A percentile compares a stretch with the other conserved stretches of the same genome.
Conservation (phyloP, 352 stramenopile genomes). For the Lagenidium giganteum region DNA sequence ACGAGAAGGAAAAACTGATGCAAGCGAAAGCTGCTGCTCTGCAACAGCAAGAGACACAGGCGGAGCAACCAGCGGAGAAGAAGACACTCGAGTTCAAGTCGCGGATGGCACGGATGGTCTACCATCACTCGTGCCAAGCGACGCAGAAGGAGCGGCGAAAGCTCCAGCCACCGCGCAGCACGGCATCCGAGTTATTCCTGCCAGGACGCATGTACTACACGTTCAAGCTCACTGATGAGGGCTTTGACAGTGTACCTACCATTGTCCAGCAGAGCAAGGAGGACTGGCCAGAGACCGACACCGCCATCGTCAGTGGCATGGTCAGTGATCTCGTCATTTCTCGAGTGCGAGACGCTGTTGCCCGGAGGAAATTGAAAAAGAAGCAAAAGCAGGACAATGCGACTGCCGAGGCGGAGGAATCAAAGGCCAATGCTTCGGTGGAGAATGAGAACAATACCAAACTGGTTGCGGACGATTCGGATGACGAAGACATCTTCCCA, state of each 20-base stretch:
- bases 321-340: slow-evolving; percentile 44
- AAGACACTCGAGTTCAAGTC: slow-evolving; percentile 50
- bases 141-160: slow-evolving; percentile 3
- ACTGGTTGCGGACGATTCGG: slow-evolving; percentile 19
- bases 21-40: slow-evolving; percentile 17
- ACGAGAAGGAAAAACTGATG: slow-evolving; percentile 61
- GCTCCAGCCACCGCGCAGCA: background rate
- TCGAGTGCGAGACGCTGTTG: slow-evolving; percentile 27
- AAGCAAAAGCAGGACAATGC: slow-evolving; percentile 26
- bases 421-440: background rate
- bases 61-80: slow-evolving; percentile 9
- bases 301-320: slow-evolving; percentile 48
- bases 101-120: slow-evolving; percentile 51
- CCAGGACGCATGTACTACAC: slow-evolving; percentile 74
- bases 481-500: slow-evolving; percentile 74
- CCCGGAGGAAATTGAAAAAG: slow-evolving; percentile 39
- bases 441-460: background rate
- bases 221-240: slow-evolving; percentile 37
- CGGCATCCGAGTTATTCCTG: slow-evolving; percentile 64
- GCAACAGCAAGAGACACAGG: slow-evolving; percentile 11
- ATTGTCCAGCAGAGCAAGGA: slow-evolving; percentile 73
- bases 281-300: slow-evolving; percentile 52
- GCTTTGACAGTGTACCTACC: slow-evolving; percentile 45
- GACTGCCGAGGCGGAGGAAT: background rate
- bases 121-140: slow-evolving; percentile 58